These are phyloP conservation scores for Aspergillus sp. DNA, from an alignment of 2,329 filamentous ascomycete genomes.

Conservation along the genomic window DNA sequence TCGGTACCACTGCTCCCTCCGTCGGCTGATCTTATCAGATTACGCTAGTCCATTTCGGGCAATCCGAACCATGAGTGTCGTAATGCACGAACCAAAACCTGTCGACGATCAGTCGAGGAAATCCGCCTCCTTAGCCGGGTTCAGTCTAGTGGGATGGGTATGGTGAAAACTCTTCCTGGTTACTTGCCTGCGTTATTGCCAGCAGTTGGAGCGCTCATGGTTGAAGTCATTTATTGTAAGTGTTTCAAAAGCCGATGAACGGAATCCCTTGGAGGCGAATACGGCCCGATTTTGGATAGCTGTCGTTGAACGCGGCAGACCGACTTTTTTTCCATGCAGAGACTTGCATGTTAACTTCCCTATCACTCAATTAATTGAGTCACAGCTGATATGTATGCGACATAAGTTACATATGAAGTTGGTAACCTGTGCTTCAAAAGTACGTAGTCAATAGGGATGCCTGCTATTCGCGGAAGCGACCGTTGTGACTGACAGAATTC, in stretches of 20 bases:
- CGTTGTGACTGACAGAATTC: too few species aligned
- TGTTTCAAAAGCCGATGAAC: conserved; percentile 18
- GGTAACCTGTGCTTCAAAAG: neutral
- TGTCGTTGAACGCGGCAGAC: conserved; percentile 1
- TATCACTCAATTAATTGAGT: neutral
- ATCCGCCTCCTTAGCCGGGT: conserved; percentile 3
- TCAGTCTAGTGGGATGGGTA: conserved; percentile 1
- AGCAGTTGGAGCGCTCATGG: neutral
- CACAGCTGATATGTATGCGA: neutral
- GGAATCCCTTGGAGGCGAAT: conserved; percentile 15
- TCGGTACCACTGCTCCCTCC: conserved; percentile 16
- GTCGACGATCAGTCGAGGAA: conserved; percentile 3
- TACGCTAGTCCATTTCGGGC: conserved; percentile 17
- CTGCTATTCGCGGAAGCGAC: neutral
- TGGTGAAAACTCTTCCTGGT: conserved; percentile 8
- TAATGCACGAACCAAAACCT: conserved; percentile 11
- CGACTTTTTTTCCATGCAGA: conserved; percentile 8
- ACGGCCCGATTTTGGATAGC: conserved; percentile 5
- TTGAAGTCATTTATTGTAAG: neutral
- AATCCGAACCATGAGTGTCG: conserved; percentile 8
- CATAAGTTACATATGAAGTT: neutral
- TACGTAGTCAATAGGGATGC: neutral
- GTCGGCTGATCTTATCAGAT: conserved; percentile 32
- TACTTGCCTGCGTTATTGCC: conserved; percentile 9
- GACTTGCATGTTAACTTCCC: neutral